A percentile compares a stretch with the other conserved stretches of the same genome.
Conservation (phyloP, 2,329 filamentous ascomycete species). For the Penicillium sp. region DNA sequence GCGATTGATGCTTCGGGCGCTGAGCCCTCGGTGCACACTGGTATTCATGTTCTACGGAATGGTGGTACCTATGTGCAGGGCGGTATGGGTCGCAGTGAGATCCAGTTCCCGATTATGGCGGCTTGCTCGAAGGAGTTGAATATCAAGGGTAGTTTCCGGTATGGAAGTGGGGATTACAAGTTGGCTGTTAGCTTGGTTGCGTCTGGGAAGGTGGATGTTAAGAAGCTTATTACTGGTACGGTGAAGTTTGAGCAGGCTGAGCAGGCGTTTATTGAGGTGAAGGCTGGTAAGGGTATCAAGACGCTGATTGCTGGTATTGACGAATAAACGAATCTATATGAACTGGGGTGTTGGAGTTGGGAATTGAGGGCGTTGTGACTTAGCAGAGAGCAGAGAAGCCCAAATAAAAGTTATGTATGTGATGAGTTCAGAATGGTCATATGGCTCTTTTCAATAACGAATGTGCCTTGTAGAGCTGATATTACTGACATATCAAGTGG, state of each 20-base stretch:
- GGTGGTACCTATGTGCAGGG: conserved; percentile 82
- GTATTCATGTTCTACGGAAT: conserved; percentile 67
- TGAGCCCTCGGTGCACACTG: conserved; percentile 74
- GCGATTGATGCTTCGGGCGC: conserved; percentile 81
- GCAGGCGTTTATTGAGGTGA: conserved; percentile 82
- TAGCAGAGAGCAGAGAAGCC: background rate
- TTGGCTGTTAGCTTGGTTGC: conserved; percentile 77
- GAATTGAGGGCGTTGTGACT: conserved; percentile 3
- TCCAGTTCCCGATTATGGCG: conserved; percentile 88
- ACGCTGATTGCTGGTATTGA: conserved; percentile 47
- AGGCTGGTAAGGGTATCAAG: conserved; percentile 68
- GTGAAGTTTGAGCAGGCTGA: conserved; percentile 83
- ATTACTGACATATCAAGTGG: no score
- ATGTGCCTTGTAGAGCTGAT: no score
- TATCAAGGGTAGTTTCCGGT: conserved; percentile 84
- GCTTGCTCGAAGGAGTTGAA: conserved; percentile 88
- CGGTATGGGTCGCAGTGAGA: conserved; percentile 86
- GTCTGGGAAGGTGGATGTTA: conserved; percentile 69
- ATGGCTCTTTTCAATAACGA: no score
- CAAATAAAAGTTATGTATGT: conserved; percentile 7
- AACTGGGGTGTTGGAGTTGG: background rate
- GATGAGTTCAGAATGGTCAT: no score
- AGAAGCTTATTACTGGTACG: conserved; percentile 75
- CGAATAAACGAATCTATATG: conserved; percentile 9
- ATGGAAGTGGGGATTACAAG: conserved; percentile 83